Evolutionary conservation across 345 rosid genomes (phyloP).

Genomic region (Murraya koenigii): DNA sequence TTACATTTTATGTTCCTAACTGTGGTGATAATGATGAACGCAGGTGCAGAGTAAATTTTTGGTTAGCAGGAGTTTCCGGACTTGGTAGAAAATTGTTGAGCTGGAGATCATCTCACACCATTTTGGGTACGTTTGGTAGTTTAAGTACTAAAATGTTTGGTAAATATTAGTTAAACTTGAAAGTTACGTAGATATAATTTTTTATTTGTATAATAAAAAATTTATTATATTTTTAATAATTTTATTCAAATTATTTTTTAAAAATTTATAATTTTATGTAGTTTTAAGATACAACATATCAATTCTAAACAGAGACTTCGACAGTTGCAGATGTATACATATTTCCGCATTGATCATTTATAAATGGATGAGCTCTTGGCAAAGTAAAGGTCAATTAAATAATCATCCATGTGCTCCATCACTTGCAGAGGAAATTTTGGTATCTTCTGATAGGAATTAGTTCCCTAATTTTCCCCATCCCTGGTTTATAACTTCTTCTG

Average conservation of each 20-base stretch:
- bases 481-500: not conserved
- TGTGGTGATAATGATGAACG: not conserved
- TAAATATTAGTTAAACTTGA: no score
- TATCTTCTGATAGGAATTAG: constrained; percentile 9
- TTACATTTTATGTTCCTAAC: constrained; percentile 9
- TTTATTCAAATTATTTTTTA: no score
- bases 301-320: no score
- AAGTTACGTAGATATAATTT: no score
- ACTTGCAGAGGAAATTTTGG: constrained; percentile 30
- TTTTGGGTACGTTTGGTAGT: no score
- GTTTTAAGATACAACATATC: no score
- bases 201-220: no score
- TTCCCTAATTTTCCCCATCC: not conserved
- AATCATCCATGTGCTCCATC: constrained; percentile 20
- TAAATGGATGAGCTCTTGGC: constrained; percentile 16
- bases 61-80: not conserved
- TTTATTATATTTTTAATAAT: no score
- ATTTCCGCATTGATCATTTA: constrained; percentile 6
- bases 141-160: no score
- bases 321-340: constrained; percentile 33
- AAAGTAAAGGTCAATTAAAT: constrained; percentile 7
- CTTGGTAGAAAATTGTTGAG: constrained; percentile 3
- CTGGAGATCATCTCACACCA: not conserved
- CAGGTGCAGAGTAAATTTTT: constrained; percentile 30
- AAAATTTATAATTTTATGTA: no score